phyloP scores from a whole-genome alignment of 148 eudicot species.

The Chenopodium berlandieri region DNA sequence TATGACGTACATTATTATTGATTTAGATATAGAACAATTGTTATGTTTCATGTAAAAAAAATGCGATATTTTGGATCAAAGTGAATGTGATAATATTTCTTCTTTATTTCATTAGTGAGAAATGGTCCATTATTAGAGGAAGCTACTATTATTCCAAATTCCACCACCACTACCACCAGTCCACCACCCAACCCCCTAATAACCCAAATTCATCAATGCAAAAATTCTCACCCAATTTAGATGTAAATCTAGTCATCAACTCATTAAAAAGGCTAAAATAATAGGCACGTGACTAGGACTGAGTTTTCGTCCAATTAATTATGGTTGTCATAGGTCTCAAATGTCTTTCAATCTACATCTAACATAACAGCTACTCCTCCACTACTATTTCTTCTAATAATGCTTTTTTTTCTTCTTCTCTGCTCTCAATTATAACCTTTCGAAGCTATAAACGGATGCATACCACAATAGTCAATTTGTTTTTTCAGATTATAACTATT shows the following conservation, averaged over 20 bases:
- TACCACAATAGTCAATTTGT: not conserved
- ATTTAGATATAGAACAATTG: no score
- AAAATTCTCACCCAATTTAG: not conserved
- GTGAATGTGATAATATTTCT: no score
- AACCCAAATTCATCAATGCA: not conserved
- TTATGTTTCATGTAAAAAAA: no score
- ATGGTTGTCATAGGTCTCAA: not conserved
- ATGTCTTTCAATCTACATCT: slow-evolving; percentile 21
- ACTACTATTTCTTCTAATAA: not conserved
- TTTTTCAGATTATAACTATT: no score
- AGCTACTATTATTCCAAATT: not conserved
- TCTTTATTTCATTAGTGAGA: no score
- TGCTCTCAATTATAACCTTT: slow-evolving; percentile 5
- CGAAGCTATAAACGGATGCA: slow-evolving; percentile 1
- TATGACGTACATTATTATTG: no score
- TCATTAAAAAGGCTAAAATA: not conserved
- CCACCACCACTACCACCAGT: no score
- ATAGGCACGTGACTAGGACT: slow-evolving; percentile 5
- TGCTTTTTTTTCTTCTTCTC: not conserved
- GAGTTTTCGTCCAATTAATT: not conserved
- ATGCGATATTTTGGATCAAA: no score
- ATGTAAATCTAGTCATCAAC: slow-evolving; percentile 10
- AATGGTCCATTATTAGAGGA: not conserved
- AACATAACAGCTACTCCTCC: slow-evolving; percentile 13
- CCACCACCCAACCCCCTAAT: not conserved